Conservation (phyloP, 2,329 filamentous ascomycete species). For the Cordyceps cicadae region DNA sequence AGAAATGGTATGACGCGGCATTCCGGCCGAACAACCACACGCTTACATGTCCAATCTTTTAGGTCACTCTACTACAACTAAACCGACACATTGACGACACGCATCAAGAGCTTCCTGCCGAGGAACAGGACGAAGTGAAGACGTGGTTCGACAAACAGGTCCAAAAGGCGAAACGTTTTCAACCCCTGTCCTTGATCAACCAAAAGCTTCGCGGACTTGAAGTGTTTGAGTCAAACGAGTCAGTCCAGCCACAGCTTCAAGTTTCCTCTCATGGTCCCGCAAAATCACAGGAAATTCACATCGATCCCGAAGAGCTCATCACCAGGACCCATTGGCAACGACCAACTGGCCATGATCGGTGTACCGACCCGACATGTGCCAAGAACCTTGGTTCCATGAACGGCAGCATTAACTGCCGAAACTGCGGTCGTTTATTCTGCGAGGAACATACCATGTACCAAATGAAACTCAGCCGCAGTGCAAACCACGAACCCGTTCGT, state of each 20-base stretch:
- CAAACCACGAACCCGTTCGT: conserved; percentile 79
- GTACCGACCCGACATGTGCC: conserved; percentile 80
- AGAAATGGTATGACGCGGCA: conserved; percentile 69
- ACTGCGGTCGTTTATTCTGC: conserved; percentile 89
- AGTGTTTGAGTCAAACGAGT: conserved; percentile 87
- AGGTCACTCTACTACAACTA: conserved; percentile 87
- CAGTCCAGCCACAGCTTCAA: conserved; percentile 31
- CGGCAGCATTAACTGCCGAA: conserved; percentile 84
- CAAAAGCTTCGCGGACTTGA: conserved; percentile 89
- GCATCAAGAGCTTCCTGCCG: conserved; percentile 80
- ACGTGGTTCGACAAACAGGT: conserved; percentile 96
- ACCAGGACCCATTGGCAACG: conserved; percentile 85
- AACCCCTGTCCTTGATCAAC: conserved; percentile 83
- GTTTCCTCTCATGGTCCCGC: conserved; percentile 26
- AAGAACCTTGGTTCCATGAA: conserved; percentile 70
- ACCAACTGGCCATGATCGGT: conserved; percentile 63
- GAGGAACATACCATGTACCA: conserved; percentile 99
- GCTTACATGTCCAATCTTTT: conserved; percentile 1
- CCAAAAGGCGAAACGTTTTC: conserved; percentile 85
- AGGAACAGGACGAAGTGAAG: conserved; percentile 89
- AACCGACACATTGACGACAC: conserved; percentile 80
- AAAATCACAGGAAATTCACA: conserved; percentile 33
- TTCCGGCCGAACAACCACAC: neutral
- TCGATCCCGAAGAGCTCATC: conserved; percentile 85
- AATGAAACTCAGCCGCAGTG: conserved; percentile 89